These are phyloP conservation scores for Fusarium sp. DNA, from an alignment of 2,329 filamentous ascomycete species.

Conservation along the genomic window DNA sequence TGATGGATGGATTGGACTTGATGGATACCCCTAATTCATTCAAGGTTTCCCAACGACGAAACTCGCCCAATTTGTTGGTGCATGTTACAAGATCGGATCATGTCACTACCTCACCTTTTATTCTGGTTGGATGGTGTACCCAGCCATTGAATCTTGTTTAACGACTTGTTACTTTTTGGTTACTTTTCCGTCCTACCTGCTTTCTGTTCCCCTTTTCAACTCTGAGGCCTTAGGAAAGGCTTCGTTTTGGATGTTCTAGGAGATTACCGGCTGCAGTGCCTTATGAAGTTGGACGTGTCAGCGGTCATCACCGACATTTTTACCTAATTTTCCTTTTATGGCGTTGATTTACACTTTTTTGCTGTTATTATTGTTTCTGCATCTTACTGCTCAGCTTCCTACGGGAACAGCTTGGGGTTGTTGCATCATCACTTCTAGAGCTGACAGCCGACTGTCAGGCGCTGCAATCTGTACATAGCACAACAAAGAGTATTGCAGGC, in stretches of 20 bases:
- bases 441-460: conserved; percentile 33
- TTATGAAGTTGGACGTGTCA: conserved; percentile 35
- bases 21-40: conserved; percentile 42
- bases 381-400: conserved; percentile 16
- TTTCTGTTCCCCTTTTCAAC: background rate
- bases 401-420: conserved; percentile 15
- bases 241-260: conserved; percentile 5
- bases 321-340: conserved; percentile 38
- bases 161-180: conserved; percentile 38
- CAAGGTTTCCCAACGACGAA: conserved; percentile 31
- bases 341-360: conserved; percentile 27
- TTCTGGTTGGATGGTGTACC: conserved; percentile 18
- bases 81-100: conserved; percentile 19
- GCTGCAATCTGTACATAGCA: conserved; percentile 42
- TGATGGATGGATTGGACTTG: conserved; percentile 39
- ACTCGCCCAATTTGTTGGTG: conserved; percentile 24
- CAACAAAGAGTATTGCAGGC: conserved; percentile 28
- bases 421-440: conserved; percentile 42
- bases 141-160: conserved; percentile 25
- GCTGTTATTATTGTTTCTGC: conserved; percentile 5
- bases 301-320: conserved; percentile 40
- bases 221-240: background rate
- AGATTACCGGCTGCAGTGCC: conserved; percentile 19
- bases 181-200: conserved; percentile 30
- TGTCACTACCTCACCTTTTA: conserved; percentile 17